Base-by-base conservation (phyloP, 108 stramenopile species). In the Schizochytrium sp. region DNA sequence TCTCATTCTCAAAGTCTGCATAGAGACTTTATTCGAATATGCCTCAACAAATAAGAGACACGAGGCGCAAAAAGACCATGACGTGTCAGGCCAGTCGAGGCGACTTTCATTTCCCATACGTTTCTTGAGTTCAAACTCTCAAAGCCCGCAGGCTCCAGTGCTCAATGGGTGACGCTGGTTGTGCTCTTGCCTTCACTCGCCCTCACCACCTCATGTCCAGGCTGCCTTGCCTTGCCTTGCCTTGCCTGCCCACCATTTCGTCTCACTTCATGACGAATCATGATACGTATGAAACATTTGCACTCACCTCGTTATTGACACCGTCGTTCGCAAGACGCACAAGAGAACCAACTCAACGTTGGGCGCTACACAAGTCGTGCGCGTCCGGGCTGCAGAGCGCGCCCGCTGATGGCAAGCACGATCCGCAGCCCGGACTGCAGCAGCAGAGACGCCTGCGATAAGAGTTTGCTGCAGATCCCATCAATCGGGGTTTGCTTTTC, bases 131-230 rank as follows among this genome's bases (percentile, higher is more conserved):
- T 23, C 10, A 41, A 41, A 10, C 63, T 69, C 63, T 69, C 63
- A 69, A 69, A 69, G 63, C 63, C 63, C 63, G 63, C 25, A 69
- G 63, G 63, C 63, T 69, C 63, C 63, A 69, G 63, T 69, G 63
- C 63, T 69, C 63, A 69, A 69, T 69, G 63, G 63, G 63, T 69
- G 63, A 41, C 41, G 41, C 63, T 69, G 63, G 63, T 69, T 69
- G 63, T 28, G 10, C 25, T 28, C 34, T 41, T 69, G 34, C 41
- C 58, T 23, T n/a, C n/a, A 19, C 3, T 59, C 58, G n/a, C 58
- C 58, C n/a, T 59, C 19, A n/a, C 58, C 58, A 23, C 19, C 58
- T 59, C 58, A 2, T 59, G n/a, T 3, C n/a, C n/a, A n/a, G n/a
- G n/a, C n/a, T n/a, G n/a, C n/a, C n/a, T n/a, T n/a, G 34, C 58